Evolutionary conservation across 2,329 filamentous ascomycete genomes (phyloP).

Genomic region (Aspergillus alliaceus): DNA sequence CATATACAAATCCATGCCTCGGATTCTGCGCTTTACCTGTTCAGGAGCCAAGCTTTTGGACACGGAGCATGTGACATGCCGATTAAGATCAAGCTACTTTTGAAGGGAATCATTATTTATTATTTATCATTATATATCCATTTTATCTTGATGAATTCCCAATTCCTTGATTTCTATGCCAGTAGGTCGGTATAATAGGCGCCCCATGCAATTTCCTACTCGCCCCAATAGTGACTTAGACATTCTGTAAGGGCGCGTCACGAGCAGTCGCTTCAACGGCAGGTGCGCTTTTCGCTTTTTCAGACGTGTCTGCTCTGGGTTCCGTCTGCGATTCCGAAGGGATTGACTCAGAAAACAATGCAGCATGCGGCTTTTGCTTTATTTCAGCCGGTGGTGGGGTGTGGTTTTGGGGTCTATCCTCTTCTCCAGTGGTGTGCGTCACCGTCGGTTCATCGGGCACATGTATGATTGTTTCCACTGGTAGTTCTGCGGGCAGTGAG

Average conservation of each 20-base stretch:
- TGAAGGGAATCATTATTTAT: too few species aligned
- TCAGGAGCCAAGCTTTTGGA: neutral
- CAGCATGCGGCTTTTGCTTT: neutral
- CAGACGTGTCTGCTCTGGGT: neutral
- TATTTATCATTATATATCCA: too few species aligned
- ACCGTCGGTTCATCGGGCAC: neutral
- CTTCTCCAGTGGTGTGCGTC: neutral
- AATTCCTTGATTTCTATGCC: too few species aligned
- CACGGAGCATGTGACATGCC: neutral
- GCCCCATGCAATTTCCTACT: too few species aligned
- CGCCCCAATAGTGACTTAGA: neutral
- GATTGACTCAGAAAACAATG: neutral
- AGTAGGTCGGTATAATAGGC: too few species aligned
- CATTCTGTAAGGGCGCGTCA: neutral
- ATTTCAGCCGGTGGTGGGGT: neutral
- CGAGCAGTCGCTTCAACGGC: neutral
- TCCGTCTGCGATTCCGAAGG: neutral
- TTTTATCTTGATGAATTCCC: too few species aligned
- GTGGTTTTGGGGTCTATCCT: neutral
- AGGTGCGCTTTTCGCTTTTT: neutral
- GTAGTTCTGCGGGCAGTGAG: neutral
- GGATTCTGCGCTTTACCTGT: neutral
- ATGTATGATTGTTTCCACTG: neutral
- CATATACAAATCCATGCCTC: too few species aligned
- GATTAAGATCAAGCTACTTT: neutral